Percentiles rank a stretch among this genome's conserved stretches.
These are phyloP conservation scores for Pyricularia sp. DNA, from an alignment of 2,329 filamentous ascomycete genomes.

Conservation along the genomic window DNA sequence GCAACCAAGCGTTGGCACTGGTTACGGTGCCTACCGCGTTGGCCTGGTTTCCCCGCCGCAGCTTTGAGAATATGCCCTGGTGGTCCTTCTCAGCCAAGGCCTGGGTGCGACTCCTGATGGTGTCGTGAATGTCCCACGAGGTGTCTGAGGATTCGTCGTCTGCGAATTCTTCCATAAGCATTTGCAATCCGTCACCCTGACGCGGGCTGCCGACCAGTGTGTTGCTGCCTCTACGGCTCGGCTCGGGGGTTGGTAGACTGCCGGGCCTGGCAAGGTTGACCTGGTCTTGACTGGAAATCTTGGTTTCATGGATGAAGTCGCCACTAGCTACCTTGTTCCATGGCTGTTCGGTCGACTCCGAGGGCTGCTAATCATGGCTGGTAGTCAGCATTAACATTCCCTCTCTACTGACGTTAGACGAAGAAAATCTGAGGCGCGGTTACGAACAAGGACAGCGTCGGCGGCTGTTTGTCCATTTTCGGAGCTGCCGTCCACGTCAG, in stretches of 20 bases:
- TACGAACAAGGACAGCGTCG: not conserved
- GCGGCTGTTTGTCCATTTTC: not conserved
- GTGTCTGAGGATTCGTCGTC: conserved; percentile 1
- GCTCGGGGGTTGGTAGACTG: not conserved
- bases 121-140: not conserved
- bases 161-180: not conserved
- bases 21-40: not conserved
- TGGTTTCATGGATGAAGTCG: not conserved
- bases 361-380: not conserved
- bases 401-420: not conserved
- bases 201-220: not conserved
- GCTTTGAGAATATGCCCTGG: not conserved
- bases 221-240: not conserved
- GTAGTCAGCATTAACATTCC: not conserved
- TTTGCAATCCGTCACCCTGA: not conserved
- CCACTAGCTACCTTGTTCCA: not conserved
- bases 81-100: not conserved
- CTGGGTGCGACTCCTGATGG: not conserved
- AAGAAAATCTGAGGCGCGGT: not conserved
- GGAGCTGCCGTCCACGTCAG: not conserved
- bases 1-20: conserved; percentile 1
- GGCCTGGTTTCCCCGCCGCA: not conserved
- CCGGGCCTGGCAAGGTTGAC: not conserved
- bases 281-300: not conserved
- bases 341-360: not conserved